Evolutionary conservation across 1,139 yeast species (phyloP).

Genomic region (Saccharomyces hybrid): DNA sequence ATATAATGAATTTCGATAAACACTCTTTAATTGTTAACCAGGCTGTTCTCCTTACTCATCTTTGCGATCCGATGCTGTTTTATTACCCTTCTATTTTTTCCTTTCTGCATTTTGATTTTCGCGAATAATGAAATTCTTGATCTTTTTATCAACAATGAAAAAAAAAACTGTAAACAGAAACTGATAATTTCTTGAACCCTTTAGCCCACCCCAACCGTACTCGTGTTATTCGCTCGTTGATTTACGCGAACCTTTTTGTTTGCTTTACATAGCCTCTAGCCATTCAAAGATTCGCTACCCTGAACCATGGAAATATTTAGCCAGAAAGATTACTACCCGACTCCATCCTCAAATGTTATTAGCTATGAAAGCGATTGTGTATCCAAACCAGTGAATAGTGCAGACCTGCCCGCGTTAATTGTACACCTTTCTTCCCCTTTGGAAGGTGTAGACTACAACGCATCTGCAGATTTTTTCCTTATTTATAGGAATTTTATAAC

Average conservation of each 20-base stretch:
- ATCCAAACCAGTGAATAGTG: conserved; percentile 23
- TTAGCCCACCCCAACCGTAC: not conserved
- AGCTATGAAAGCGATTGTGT: conserved; percentile 12
- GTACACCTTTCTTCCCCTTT: conserved; percentile 75
- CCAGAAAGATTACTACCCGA: conserved; percentile 27
- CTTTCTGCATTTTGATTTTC: not conserved
- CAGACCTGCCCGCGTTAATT: conserved; percentile 46
- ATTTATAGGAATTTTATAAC: conserved; percentile 69
- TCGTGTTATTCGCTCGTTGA: not conserved
- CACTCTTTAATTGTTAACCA: not conserved
- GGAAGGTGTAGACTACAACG: conserved; percentile 60
- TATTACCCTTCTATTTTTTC: not conserved
- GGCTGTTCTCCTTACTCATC: not conserved
- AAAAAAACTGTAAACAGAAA: not conserved
- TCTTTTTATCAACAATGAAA: not conserved
- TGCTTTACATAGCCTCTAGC: not conserved
- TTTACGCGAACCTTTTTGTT: not conserved
- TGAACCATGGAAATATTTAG: conserved; percentile 21
- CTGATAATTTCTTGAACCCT: not conserved
- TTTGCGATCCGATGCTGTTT: not conserved
- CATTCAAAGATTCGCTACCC: not conserved
- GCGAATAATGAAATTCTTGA: not conserved
- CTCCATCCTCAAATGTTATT: conserved; percentile 25
- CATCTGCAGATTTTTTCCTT: conserved; percentile 77
- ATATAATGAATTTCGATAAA: not conserved